Percentiles rank a stretch among this genome's conserved stretches.
Evolutionary conservation across 129 eudicot species (phyloP).

Genomic region (Pittosporum tobira): DNA sequence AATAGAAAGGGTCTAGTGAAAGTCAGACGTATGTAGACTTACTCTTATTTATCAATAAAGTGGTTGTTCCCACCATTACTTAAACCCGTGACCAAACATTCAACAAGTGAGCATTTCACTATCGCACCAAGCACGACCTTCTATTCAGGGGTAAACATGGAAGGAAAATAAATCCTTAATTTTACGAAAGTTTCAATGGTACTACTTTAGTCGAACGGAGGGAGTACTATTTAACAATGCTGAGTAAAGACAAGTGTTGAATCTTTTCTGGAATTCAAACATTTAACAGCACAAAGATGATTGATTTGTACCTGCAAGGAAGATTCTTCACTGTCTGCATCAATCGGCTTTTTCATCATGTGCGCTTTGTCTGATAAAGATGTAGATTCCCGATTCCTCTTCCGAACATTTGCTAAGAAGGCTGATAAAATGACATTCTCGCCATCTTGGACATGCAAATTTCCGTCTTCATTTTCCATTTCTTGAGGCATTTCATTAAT

Average conservation of each 20-base stretch:
- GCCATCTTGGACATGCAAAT: constrained; percentile 2
- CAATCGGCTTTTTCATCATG: constrained; percentile 27
- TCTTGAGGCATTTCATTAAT: neutral
- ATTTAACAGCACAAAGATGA: neutral
- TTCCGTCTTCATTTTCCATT: neutral
- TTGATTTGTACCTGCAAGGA: constrained; percentile 41
- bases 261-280: neutral
- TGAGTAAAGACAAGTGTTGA: neutral
- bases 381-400: constrained; percentile 43
- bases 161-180: no score
- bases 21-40: no score
- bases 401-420: constrained; percentile 23
- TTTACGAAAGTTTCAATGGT: no score
- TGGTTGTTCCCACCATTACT: no score
- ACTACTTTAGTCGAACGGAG: no score
- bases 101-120: no score
- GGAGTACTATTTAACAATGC: neutral
- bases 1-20: no score
- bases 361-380: constrained; percentile 33
- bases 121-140: no score
- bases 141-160: no score
- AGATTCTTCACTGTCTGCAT: constrained; percentile 22
- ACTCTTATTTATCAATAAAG: no score
- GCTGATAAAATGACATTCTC: no score
- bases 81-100: no score